Evolutionary conservation across 78 protist genomes (phyloP).

Genomic region (Chrysochromulina tobinii): DNA sequence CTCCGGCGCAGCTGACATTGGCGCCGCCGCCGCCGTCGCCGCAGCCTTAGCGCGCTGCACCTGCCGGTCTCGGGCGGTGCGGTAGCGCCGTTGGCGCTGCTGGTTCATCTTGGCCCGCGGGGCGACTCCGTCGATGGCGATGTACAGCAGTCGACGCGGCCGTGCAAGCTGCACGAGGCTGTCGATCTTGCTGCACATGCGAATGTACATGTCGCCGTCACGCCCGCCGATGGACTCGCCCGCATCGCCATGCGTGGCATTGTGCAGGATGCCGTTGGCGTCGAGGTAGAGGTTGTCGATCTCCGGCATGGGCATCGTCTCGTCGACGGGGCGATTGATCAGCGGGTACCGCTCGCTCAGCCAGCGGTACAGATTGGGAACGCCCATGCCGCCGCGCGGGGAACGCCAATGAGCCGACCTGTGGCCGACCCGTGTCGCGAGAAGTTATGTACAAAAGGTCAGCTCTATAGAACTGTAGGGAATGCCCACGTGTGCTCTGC

Average conservation of each 20-base stretch:
- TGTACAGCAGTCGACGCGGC: constrained; percentile 81
- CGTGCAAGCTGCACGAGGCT: constrained; percentile 67
- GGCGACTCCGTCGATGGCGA: constrained; percentile 96
- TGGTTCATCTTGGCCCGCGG: constrained; percentile 98
- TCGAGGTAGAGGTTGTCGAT: constrained; percentile 94
- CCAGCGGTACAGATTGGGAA: background rate
- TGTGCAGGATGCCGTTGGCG: constrained; percentile 97
- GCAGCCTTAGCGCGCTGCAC: background rate
- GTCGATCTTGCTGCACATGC: constrained; percentile 84
- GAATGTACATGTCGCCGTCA: constrained; percentile 72
- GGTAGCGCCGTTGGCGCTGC: constrained; percentile 86
- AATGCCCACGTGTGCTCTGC: too few species aligned
- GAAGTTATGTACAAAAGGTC: too few species aligned
- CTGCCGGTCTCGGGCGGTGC: constrained; percentile 47
- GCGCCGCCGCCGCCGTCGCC: background rate
- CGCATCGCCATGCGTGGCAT: constrained; percentile 82
- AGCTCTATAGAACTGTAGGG: too few species aligned
- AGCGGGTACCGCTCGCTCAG: constrained; percentile 75
- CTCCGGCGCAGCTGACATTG: background rate
- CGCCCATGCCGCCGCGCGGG: background rate
- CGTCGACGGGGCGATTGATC: constrained; percentile 38
- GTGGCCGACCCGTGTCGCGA: too few species aligned
- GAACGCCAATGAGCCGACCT: too few species aligned
- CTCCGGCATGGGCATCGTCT: constrained; percentile 42
- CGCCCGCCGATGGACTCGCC: constrained; percentile 1